A percentile compares a stretch with the other conserved stretches of the same genome.
Evolutionary conservation across 805 yeast species (phyloP).

Genomic region (Ogataea trehalophila): DNA sequence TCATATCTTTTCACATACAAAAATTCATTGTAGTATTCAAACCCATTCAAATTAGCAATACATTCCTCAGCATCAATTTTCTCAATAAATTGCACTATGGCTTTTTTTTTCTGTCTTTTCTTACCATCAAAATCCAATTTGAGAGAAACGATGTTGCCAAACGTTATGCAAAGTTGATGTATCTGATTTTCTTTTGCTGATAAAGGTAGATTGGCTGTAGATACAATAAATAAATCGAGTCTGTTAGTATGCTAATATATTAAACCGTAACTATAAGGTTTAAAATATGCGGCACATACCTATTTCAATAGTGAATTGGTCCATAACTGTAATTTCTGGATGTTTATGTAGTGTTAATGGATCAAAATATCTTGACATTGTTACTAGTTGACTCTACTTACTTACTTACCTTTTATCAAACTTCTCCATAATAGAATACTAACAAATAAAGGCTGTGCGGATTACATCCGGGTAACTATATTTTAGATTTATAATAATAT

Average conservation of each 20-base stretch:
- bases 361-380: too few species aligned
- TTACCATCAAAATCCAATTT: conserved; percentile 4
- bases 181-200: conserved; percentile 1
- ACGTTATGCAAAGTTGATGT: conserved; percentile 11
- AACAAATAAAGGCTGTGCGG: too few species aligned
- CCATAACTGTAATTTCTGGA: too few species aligned
- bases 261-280: not conserved
- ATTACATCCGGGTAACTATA: too few species aligned
- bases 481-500: too few species aligned
- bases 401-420: too few species aligned
- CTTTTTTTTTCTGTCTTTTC: conserved; percentile 1
- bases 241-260: not conserved
- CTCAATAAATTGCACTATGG: conserved; percentile 11
- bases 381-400: too few species aligned
- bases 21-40: conserved; percentile 8
- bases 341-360: too few species aligned
- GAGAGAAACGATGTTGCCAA: conserved; percentile 13
- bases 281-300: not conserved
- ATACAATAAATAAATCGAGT: not conserved
- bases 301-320: not conserved
- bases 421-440: too few species aligned
- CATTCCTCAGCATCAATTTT: conserved; percentile 18
- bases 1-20: conserved; percentile 7
- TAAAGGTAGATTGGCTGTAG: not conserved
- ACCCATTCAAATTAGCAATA: conserved; percentile 19